Evolutionary conservation across 495 filamentous ascomycete genomes (phyloP), one percentile per base, ranked within the genome.

Genomic region (Pseudevernia furfuracea): DNA sequence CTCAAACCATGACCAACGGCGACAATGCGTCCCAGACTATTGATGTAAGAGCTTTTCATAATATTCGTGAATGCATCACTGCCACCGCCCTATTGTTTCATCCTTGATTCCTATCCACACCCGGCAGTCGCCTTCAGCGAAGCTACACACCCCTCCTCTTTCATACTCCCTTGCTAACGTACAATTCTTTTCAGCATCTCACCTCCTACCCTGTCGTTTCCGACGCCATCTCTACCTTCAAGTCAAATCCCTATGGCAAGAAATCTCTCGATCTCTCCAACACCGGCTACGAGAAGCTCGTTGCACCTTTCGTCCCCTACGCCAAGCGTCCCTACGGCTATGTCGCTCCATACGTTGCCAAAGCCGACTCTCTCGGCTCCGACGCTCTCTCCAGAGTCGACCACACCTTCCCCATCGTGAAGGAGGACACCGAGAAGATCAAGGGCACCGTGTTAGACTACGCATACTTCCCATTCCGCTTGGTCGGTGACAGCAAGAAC

Each of bases 191-290:
- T 48, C 71, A 95, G 88, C 93, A 97, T 73, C 82, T 97, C 66
- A 81, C 82, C 46, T 87, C 85, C 66, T 96, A 95, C 78, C 94
- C 94, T 14, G 77, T 94, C 60, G 82, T 97, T 73, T 86, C 84
- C 70, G 91, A 96, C 74, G 79, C 84, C 70, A 85, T 96, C 77
- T 73, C 78, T 44, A 83, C 83, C 72, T 88, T 92, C 82, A 90
- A 92, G 72, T 79, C 78, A 65, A 88, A 91, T 74, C 85, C 89
- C 25, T 85, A 88, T 72, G 93, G 90, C 73, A 85, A 88, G 67
- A 90, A 88, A 75, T 89, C 90, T 61, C 76, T 97, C 70, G 78
- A 88, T 66, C 78, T 90, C 56, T 81, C 86, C 73, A 80, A 87
- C 70, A 78, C 82, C 57, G 83, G 84, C 69, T 96, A 91, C 78